Percentiles rank a stretch among this genome's conserved stretches.
Conservation (phyloP, 2,329 filamentous ascomycete genomes). For the Zymoseptoria ardabiliae region DNA sequence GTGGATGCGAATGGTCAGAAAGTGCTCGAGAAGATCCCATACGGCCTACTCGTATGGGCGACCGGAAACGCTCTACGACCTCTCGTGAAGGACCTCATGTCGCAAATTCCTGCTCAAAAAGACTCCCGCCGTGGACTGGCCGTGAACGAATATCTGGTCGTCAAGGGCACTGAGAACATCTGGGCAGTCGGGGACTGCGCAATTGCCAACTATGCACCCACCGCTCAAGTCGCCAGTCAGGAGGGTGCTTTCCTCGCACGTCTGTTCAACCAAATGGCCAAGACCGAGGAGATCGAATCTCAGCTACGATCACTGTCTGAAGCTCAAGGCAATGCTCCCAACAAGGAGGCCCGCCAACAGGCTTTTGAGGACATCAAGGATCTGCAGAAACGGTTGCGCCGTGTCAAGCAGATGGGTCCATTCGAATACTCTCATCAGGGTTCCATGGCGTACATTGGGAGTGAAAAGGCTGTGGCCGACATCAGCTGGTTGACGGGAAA, state of each 20-base stretch:
- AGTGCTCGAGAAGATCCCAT: constrained; percentile 73
- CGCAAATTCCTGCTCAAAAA: constrained; percentile 86
- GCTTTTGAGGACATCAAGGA: constrained; percentile 71
- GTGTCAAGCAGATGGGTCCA: constrained; percentile 90
- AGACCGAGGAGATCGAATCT: constrained; percentile 73
- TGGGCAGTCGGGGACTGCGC: constrained; percentile 98
- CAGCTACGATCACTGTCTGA: constrained; percentile 64
- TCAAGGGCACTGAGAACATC: constrained; percentile 92
- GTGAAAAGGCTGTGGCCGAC: constrained; percentile 94
- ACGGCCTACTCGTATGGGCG: constrained; percentile 94
- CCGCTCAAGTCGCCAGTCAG: constrained; percentile 91
- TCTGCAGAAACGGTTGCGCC: constrained; percentile 76
- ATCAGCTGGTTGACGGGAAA: constrained; percentile 97
- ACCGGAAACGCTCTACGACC: constrained; percentile 91
- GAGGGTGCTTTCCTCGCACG: constrained; percentile 91
- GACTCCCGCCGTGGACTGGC: constrained; percentile 89
- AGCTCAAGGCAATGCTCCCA: constrained; percentile 57
- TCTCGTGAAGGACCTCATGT: constrained; percentile 84
- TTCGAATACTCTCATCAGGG: constrained; percentile 99
- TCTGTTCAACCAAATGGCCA: constrained; percentile 98
- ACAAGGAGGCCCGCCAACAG: constrained; percentile 49
- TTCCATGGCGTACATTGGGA: constrained; percentile 93
- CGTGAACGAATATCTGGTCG: constrained; percentile 97
- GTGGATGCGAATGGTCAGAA: constrained; percentile 78
- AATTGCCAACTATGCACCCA: constrained; percentile 94